Evolutionary conservation across 176 grass and related monocot species (phyloP).

Genomic region (Miscanthus lutarioriparius): DNA sequence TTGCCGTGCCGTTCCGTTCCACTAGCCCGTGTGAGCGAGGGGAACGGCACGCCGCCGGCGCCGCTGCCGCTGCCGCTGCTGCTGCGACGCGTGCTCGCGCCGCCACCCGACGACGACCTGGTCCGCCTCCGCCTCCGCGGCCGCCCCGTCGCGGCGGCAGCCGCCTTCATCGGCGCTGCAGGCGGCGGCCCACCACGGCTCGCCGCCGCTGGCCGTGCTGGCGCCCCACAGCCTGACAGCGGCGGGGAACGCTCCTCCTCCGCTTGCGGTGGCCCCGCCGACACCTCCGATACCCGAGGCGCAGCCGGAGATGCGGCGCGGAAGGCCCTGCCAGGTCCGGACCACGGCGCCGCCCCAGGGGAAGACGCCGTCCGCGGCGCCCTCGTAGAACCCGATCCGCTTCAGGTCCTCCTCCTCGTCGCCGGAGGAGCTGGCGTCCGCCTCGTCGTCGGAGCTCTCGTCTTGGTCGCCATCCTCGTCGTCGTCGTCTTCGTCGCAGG

Average conservation of each 20-base stretch:
- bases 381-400: conserved; percentile 42
- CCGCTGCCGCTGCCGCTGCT: not conserved
- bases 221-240: conserved; percentile 44
- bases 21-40: not conserved
- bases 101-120: conserved; percentile 43
- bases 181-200: conserved; percentile 36
- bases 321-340: conserved; percentile 43
- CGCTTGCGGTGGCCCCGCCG: not conserved
- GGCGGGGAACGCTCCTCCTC: not conserved
- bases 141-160: not conserved
- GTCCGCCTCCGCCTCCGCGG: not conserved
- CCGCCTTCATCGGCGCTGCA: conserved; percentile 37
- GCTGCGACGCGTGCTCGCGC: conserved; percentile 4
- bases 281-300: not conserved
- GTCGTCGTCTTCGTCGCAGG: not conserved
- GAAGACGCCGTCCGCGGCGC: not conserved
- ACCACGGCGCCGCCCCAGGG: conserved; percentile 56
- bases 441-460: not conserved
- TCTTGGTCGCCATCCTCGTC: too few relatives aligned
- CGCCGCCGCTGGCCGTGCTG: conserved; percentile 43
- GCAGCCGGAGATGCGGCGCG: conserved; percentile 24
- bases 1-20: not conserved
- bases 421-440: conserved; percentile 19
- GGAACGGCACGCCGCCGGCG: not conserved
- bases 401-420: conserved; percentile 5